Evolutionary conservation across 2,329 filamentous ascomycete genomes (phyloP).

Genomic region (Decorospora gaudefroyi): DNA sequence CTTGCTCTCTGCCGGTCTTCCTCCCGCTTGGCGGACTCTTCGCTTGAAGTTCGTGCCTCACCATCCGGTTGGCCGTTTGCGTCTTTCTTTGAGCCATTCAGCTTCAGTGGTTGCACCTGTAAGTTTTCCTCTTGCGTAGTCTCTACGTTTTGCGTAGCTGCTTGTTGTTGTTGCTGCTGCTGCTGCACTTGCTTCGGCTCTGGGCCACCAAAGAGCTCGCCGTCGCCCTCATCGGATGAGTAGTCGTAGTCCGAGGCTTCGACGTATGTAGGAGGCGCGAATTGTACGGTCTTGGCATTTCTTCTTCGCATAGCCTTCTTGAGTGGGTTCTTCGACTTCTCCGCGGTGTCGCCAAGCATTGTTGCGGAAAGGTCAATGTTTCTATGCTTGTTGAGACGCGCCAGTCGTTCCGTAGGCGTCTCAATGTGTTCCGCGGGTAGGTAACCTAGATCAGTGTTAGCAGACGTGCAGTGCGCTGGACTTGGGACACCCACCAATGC

Average conservation of each 20-base stretch:
- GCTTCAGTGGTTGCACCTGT: conserved; percentile 47
- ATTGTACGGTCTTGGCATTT: conserved; percentile 84
- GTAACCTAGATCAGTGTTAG: conserved; percentile 69
- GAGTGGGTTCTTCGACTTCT: conserved; percentile 80
- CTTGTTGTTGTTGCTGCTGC: conserved; percentile 31
- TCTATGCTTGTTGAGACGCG: conserved; percentile 93
- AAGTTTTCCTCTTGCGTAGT: conserved; percentile 49
- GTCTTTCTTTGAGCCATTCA: conserved; percentile 43
- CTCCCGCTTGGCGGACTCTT: conserved; percentile 49
- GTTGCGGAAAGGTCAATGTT: conserved; percentile 85
- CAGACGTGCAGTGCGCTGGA: not conserved
- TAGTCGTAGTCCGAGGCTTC: conserved; percentile 88
- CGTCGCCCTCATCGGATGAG: conserved; percentile 74
- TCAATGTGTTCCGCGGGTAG: conserved; percentile 97
- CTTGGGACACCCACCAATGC: conserved; percentile 66
- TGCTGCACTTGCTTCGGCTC: conserved; percentile 38
- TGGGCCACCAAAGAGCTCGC: conserved; percentile 44
- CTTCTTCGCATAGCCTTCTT: conserved; percentile 81
- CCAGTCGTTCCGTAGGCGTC: conserved; percentile 91
- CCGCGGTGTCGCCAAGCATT: conserved; percentile 72
- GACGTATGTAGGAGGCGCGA: conserved; percentile 81
- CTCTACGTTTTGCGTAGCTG: conserved; percentile 41
- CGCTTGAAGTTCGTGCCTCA: conserved; percentile 35
- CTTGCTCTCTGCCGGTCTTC: conserved; percentile 60
- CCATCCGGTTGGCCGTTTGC: conserved; percentile 22